Base-by-base conservation (phyloP, 148 eudicot species). In the Spergularia marina region DNA sequence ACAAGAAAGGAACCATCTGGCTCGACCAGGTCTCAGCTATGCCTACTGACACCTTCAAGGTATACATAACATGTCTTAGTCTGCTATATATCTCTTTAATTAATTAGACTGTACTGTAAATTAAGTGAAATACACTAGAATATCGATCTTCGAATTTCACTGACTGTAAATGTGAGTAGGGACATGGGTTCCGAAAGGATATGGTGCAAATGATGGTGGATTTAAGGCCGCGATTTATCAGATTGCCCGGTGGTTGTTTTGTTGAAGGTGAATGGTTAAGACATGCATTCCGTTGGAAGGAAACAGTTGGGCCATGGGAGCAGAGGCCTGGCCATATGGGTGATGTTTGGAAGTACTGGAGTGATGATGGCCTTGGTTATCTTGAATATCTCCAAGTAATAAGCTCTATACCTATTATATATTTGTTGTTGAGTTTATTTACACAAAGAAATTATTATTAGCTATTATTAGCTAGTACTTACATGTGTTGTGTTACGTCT, bases 231-330 rank as follows among this genome's bases (percentile, higher is more conserved):
- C 78, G 86, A 58, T 94, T 94, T 65, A 72, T 94, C 74, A 86
- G 98, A 84, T 94, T 94, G 80, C 97, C 63, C 87, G 98, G 97
- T 69, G 97, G 98, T 12, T 85, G 85, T 71, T 91, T 83, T 73
- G 90, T 91, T 53, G 92, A 94, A 81, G 97, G 98, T 10, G 78
- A 79, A 5, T 75, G 81, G 78, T 73, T 89, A 75, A 76, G 77
- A 55, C 82, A 91, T 61, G 92, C 98, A 9, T 86, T 85, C 66
- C 82, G 91, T 13, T 94, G 98, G 98, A 89, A 88, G 81, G 91
- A 89, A 76, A 90, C 96, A 8, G 76, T 92, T 39, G 94, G 96
- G n/a, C 85, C 89, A 17, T 90, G 98, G 98, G 91, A 92, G 68
- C 85, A 89, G 74, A 87, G 96, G 51, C 90, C 93, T 2, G 93